phyloP scores from a whole-genome alignment of 1,284 basidiomycete species.

The Trametes sp. region DNA sequence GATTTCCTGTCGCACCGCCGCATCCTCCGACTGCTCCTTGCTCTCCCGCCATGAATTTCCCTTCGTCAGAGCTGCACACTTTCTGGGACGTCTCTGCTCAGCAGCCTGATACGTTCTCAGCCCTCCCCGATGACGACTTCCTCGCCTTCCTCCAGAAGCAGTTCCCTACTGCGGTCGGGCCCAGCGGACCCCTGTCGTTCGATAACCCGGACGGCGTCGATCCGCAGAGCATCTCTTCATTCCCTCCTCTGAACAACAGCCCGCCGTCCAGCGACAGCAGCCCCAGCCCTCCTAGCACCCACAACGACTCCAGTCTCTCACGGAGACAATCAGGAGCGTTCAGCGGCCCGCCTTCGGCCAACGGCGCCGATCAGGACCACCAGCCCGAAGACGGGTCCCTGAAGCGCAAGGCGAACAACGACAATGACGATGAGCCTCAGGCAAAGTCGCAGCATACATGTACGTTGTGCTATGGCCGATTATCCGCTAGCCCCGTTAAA shows the following conservation, averaged over 20 bases:
- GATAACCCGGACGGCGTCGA: conserved; percentile 54
- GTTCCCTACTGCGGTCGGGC: conserved; percentile 50
- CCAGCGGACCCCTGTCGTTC: conserved; percentile 34
- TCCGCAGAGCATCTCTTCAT: conserved; percentile 60
- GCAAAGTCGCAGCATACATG: conserved; percentile 69
- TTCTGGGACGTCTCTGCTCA: conserved; percentile 74
- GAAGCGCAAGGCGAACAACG: conserved; percentile 78
- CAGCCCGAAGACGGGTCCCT: conserved; percentile 50
- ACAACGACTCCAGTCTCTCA: conserved; percentile 41
- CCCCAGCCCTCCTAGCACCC: conserved; percentile 70
- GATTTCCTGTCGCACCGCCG: conserved; percentile 23
- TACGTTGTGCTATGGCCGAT: conserved; percentile 24
- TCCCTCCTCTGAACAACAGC: conserved; percentile 49
- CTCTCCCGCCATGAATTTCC: conserved; percentile 46
- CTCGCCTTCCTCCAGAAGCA: conserved; percentile 80
- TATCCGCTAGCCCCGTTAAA: conserved; percentile 12
- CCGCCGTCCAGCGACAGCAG: conserved; percentile 64
- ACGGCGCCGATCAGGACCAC: conserved; percentile 41
- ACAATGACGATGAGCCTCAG: conserved; percentile 62
- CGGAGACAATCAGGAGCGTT: conserved; percentile 45
- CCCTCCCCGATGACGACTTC: conserved; percentile 78
- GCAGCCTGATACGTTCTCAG: conserved; percentile 62
- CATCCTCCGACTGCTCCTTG: conserved; percentile 17
- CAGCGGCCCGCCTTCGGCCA: conserved; percentile 22
- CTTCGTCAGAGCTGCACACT: conserved; percentile 43